Conservation (phyloP, 2,329 filamentous ascomycete genomes). For the Diaporthe ilicicola region DNA sequence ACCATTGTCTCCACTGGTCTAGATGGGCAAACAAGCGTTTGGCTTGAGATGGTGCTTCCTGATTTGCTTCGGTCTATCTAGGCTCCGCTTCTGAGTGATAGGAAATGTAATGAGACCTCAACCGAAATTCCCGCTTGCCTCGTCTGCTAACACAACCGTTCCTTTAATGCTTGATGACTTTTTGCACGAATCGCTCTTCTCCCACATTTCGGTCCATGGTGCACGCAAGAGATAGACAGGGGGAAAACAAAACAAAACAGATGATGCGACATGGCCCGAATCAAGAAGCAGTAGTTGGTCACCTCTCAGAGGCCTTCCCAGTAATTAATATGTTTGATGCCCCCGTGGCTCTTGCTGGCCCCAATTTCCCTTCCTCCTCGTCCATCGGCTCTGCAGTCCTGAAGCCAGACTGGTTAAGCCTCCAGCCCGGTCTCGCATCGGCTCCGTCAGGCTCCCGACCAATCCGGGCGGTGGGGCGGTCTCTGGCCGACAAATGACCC, state of each 20-base stretch:
- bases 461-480: background rate
- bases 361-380: conserved; percentile 15
- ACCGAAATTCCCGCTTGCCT: conserved; percentile 6
- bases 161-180: conserved; percentile 27
- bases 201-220: conserved; percentile 28
- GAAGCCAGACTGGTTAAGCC: background rate
- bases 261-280: conserved; percentile 31
- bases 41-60: conserved; percentile 28
- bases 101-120: conserved; percentile 27
- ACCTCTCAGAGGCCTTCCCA: conserved; percentile 32
- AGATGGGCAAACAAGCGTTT: background rate
- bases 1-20: background rate
- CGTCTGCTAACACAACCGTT: conserved; percentile 16
- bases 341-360: conserved; percentile 19
- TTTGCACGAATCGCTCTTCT: conserved; percentile 27
- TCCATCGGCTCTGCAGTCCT: conserved; percentile 1
- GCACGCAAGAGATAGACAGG: conserved; percentile 34
- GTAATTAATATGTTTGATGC: conserved; percentile 36
- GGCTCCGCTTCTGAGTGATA: conserved; percentile 29
- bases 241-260: conserved; percentile 46
- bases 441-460: conserved; percentile 10
- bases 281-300: conserved; percentile 41
- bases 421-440: conserved; percentile 2
- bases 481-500: background rate
- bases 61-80: conserved; percentile 31